Evolutionary conservation across 805 yeast genomes (phyloP).

Genomic region (Candida tibetensis): DNA sequence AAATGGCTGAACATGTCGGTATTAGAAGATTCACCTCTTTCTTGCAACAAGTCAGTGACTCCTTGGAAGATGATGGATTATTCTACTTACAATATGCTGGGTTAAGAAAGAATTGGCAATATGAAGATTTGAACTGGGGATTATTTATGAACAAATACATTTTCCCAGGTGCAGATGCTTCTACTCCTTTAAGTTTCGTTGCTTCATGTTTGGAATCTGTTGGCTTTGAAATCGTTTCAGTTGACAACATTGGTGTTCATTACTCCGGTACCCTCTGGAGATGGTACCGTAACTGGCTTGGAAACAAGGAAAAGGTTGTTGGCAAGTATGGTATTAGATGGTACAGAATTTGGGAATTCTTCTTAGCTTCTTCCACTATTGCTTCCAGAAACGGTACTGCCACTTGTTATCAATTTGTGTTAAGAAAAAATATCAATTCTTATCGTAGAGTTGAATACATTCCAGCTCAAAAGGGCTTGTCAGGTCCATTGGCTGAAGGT

Average conservation of each 20-base stretch:
- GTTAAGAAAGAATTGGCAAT: constrained; percentile 88
- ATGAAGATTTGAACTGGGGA: constrained; percentile 93
- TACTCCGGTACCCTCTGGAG: constrained; percentile 89
- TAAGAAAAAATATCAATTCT: constrained; percentile 85
- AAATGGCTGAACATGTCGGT: constrained; percentile 97
- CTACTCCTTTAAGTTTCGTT: constrained; percentile 87
- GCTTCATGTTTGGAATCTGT: constrained; percentile 71
- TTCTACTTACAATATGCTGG: constrained; percentile 90
- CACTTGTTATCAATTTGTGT: constrained; percentile 83
- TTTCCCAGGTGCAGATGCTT: constrained; percentile 97
- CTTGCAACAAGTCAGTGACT: constrained; percentile 75
- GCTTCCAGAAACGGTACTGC: constrained; percentile 93
- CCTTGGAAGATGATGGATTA: constrained; percentile 89
- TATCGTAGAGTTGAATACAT: constrained; percentile 80
- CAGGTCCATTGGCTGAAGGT: constrained; percentile 54
- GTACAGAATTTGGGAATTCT: constrained; percentile 93
- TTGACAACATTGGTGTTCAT: constrained; percentile 90
- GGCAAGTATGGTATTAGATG: constrained; percentile 84
- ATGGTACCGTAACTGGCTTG: constrained; percentile 94
- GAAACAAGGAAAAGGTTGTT: constrained; percentile 71
- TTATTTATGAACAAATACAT: constrained; percentile 93
- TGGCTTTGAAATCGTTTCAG: constrained; percentile 79
- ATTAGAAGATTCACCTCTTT: constrained; percentile 76
- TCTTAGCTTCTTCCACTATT: constrained; percentile 77
- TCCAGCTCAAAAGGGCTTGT: constrained; percentile 74